Base-by-base conservation (phyloP, 768 basidiomycete genomes). In the Tulasnella sp. region DNA sequence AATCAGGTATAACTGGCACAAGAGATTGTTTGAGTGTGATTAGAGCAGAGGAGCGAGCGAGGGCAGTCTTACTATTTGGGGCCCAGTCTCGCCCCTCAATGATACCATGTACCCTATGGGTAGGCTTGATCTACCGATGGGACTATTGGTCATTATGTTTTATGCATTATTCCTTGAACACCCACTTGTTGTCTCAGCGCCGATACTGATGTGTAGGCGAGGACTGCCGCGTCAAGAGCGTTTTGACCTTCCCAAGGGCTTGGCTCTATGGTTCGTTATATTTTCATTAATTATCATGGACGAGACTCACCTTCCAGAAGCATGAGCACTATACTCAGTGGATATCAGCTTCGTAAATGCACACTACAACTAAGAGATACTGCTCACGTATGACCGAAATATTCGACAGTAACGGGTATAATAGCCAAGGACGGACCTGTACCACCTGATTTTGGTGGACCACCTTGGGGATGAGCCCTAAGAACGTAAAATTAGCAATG, bases 161-260 rank as follows among this genome's bases (percentile, higher is more conserved):
- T n/a, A n/a, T n/a, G n/a, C n/a, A n/a, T n/a, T n/a, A n/a, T 7
- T 2, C 5, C 24, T 29, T 28, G 40, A 43, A 5, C 49, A 12
- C 24, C 10, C n/a, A 89, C 78, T 66, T 93, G 90, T 63, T 93
- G 90, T 10, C 90, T 75, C 41, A 93, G 71, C 20, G 78, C 77
- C 3, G 87, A 81, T 35, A 93, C 72, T 41, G 75, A 72, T 6
- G 79, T 77, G 63, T 92, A 91, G 0, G 87, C 83, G 7, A 87
- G 66, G 62, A 90, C 83, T 0, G 88, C 88, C 0, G 90, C 49
- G 60, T 92, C 90, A 37, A 88, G 73, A 10, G 88, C 86, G 60
- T 91, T 91, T 35, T 73, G 74, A 20, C 82, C 88, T 64, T 91
- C 84, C 83, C 88, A 90, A 3, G 87, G 87, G 9, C 82, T 75